Percentiles rank a stretch among this genome's conserved stretches.
These are phyloP conservation scores for Fusarium setosum DNA, from an alignment of 2,329 filamentous ascomycete genomes.

Conservation along the genomic window DNA sequence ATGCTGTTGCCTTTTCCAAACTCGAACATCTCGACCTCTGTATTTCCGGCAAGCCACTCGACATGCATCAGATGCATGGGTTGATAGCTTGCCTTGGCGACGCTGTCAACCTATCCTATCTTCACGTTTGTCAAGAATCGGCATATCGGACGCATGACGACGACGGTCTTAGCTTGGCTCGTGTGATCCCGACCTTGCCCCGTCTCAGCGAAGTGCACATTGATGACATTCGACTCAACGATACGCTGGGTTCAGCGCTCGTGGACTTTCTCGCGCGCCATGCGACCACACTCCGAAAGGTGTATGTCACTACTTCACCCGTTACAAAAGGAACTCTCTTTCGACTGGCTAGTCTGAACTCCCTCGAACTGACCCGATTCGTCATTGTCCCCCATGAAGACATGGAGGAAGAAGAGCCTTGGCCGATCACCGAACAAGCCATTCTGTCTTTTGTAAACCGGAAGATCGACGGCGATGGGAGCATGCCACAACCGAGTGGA, in stretches of 20 bases:
- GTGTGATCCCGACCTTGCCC: not conserved
- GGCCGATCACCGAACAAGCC: not conserved
- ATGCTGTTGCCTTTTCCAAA: not conserved
- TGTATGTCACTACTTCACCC: not conserved
- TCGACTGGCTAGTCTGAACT: not conserved
- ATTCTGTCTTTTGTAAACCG: not conserved
- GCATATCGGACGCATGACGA: not conserved
- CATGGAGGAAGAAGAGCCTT: not conserved
- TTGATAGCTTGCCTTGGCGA: not conserved
- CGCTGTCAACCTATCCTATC: not conserved
- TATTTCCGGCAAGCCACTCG: not conserved
- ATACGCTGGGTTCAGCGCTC: not conserved
- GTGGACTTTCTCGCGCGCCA: not conserved
- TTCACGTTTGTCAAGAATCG: constrained; percentile 6
- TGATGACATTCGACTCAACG: not conserved
- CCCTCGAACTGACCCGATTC: constrained; percentile 1
- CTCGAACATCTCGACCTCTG: constrained; percentile 13
- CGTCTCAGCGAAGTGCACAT: constrained; percentile 3
- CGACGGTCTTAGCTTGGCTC: not conserved
- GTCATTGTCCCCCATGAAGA: constrained; percentile 3
- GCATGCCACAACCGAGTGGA: not conserved
- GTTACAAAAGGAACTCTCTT: not conserved
- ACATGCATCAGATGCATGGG: not conserved
- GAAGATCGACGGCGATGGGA: not conserved
- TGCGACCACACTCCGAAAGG: not conserved